Conservation (phyloP, 257 asterid species). For the Solanum sparsipilum region DNA sequence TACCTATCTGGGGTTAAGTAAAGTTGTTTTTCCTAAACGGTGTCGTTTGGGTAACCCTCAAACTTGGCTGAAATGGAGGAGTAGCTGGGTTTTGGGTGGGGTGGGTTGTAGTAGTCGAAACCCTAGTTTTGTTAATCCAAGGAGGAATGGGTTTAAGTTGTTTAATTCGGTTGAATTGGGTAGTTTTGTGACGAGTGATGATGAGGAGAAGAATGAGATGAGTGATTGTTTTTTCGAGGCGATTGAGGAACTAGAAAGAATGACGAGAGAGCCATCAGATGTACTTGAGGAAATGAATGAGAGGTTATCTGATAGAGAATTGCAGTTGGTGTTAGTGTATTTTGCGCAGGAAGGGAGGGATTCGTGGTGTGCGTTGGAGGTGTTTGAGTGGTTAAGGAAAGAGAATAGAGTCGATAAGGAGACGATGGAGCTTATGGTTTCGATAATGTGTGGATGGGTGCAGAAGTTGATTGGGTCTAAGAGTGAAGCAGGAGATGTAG, state of each 20-base stretch:
- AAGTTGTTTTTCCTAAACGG: background rate
- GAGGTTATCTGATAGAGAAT: slow-evolving; percentile 62
- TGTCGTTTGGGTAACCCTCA: background rate
- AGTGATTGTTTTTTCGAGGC: slow-evolving; percentile 88
- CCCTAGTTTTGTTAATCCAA: background rate
- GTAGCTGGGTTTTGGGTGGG: background rate
- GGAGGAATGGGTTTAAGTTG: slow-evolving; percentile 1
- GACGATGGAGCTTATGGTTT: slow-evolving; percentile 93
- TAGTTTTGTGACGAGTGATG: slow-evolving; percentile 62
- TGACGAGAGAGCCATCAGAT: slow-evolving; percentile 92
- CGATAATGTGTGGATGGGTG: slow-evolving; percentile 89
- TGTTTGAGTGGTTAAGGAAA: slow-evolving; percentile 91
- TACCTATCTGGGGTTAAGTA: background rate
- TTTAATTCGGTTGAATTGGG: slow-evolving; percentile 65
- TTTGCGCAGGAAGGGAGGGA: slow-evolving; percentile 97
- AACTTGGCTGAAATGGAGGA: background rate
- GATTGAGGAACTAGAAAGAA: slow-evolving; percentile 82
- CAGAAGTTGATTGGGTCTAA: slow-evolving; percentile 70
- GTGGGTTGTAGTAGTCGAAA: background rate
- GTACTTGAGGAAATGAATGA: slow-evolving; percentile 90
- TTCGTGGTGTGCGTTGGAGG: slow-evolving; percentile 95
- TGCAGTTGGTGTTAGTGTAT: slow-evolving; percentile 81
- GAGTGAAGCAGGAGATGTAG: slow-evolving; percentile 63
- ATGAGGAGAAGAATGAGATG: slow-evolving; percentile 44
- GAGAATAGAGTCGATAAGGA: slow-evolving; percentile 93